A percentile compares a stretch with the other conserved stretches of the same genome.
phyloP scores from a whole-genome alignment of 495 filamentous ascomycete genomes.

The Chaetomium tenue region DNA sequence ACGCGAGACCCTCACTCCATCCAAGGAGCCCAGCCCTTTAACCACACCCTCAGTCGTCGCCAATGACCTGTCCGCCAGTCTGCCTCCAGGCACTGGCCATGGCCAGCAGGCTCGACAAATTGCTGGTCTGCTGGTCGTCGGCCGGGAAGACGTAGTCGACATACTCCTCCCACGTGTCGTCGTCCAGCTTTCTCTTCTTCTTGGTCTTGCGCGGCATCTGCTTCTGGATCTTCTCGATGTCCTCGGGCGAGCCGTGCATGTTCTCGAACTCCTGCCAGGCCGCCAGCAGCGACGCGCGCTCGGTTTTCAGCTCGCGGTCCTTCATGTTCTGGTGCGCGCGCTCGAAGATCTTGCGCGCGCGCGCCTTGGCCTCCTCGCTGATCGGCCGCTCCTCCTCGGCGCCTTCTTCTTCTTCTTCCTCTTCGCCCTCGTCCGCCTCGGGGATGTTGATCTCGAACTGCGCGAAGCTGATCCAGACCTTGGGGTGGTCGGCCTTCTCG shows the following conservation, averaged over 20 bases:
- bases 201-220: slow-evolving; percentile 94
- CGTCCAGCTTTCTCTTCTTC: slow-evolving; percentile 90
- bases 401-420: slow-evolving; percentile 48
- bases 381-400: slow-evolving; percentile 66
- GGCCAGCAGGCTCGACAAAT: slow-evolving; percentile 76
- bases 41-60: slow-evolving; percentile 15
- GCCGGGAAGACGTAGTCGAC: slow-evolving; percentile 97
- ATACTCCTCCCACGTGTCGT: slow-evolving; percentile 96
- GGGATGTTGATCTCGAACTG: slow-evolving; percentile 92
- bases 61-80: slow-evolving; percentile 41
- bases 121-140: slow-evolving; percentile 84
- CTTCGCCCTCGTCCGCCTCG: slow-evolving; percentile 54
- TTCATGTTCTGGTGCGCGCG: slow-evolving; percentile 86
- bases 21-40: not conserved
- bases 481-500: slow-evolving; percentile 92
- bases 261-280: slow-evolving; percentile 90
- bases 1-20: not conserved
- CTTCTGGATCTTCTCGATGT: slow-evolving; percentile 79
- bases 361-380: slow-evolving; percentile 76
- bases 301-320: slow-evolving; percentile 89
- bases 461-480: slow-evolving; percentile 97
- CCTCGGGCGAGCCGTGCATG: slow-evolving; percentile 72
- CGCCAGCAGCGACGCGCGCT: slow-evolving; percentile 84
- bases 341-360: slow-evolving; percentile 80
- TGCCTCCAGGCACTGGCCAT: slow-evolving; percentile 91